A percentile compares a stretch with the other conserved stretches of the same genome.
phyloP scores from a whole-genome alignment of 768 basidiomycete species.

The Hydnomerulius pinastri region DNA sequence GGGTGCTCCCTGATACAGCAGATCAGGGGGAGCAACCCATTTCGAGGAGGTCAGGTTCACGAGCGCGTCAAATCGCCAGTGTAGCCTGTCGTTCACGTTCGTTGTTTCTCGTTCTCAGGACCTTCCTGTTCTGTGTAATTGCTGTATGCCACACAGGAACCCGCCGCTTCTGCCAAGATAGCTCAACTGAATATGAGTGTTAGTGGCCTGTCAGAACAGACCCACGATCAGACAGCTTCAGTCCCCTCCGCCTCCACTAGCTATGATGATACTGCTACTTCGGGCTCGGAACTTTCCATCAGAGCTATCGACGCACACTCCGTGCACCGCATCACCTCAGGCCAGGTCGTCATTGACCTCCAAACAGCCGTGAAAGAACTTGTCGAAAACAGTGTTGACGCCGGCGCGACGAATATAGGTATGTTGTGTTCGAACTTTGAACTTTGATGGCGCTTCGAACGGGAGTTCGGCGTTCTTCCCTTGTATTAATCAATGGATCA shows the following conservation, averaged over 20 bases:
- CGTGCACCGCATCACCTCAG: constrained; percentile 88
- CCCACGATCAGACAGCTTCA: not conserved
- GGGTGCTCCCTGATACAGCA: not conserved
- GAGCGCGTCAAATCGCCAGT: not conserved
- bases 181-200: not conserved
- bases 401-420: constrained; percentile 88
- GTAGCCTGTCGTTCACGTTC: not conserved
- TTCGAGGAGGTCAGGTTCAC: not conserved
- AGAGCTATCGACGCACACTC: constrained; percentile 73
- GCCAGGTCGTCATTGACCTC: constrained; percentile 93
- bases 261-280: not conserved
- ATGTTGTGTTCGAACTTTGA: constrained; percentile 21
- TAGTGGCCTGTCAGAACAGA: not conserved
- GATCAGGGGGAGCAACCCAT: not conserved
- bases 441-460: not conserved
- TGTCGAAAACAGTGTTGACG: constrained; percentile 94
- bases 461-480: not conserved
- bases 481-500: not conserved
- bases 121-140: not conserved
- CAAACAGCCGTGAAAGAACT: constrained; percentile 96
- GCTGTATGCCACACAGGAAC: not conserved
- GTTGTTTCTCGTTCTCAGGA: too few species aligned
- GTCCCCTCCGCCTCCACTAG: too few species aligned
- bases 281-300: constrained; percentile 26
- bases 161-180: not conserved